These are phyloP conservation scores for Spergularia azorica DNA, from an alignment of 179 eudicot genomes.

Conservation along the genomic window DNA sequence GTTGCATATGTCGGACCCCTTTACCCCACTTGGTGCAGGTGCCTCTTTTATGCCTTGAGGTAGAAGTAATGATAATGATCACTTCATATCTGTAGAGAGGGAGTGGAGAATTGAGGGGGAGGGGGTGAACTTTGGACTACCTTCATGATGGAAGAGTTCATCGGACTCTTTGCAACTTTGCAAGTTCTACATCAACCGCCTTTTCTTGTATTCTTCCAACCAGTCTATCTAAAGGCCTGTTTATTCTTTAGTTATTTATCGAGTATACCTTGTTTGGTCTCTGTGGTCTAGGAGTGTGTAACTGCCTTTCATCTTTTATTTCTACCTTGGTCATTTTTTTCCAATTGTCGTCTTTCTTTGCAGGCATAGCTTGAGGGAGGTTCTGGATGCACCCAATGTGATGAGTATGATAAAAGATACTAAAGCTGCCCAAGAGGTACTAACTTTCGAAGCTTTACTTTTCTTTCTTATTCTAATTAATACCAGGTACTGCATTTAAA, in stretches of 20 bases:
- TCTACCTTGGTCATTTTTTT: conserved; percentile 9
- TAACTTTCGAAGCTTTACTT: too few relatives aligned
- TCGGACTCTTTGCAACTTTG: not conserved
- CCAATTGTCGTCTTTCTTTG: not conserved
- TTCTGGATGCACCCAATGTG: conserved; percentile 91
- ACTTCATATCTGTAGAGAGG: not conserved
- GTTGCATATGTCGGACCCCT: not conserved
- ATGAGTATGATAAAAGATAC: conserved; percentile 95
- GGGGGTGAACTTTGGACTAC: too few relatives aligned
- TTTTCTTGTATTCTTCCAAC: not conserved
- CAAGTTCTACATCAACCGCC: not conserved
- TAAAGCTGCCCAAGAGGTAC: conserved; percentile 98
- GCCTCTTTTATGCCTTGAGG: not conserved
- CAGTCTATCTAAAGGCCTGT: not conserved
- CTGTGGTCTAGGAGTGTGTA: not conserved
- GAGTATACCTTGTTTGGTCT: conserved; percentile 4
- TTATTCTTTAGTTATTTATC: not conserved
- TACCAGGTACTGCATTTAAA: not conserved
- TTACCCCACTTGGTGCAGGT: not conserved
- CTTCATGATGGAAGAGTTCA: too few relatives aligned
- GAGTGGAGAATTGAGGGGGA: too few relatives aligned
- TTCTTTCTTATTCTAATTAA: not conserved
- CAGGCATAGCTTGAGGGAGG: conserved; percentile 98
- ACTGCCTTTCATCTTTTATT: not conserved
- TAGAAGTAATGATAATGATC: too few relatives aligned